Evolutionary conservation across 192 early-diverging fungal species (phyloP), one percentile per base, ranked within the genome.

Genomic region (Coemansia sp.): DNA sequence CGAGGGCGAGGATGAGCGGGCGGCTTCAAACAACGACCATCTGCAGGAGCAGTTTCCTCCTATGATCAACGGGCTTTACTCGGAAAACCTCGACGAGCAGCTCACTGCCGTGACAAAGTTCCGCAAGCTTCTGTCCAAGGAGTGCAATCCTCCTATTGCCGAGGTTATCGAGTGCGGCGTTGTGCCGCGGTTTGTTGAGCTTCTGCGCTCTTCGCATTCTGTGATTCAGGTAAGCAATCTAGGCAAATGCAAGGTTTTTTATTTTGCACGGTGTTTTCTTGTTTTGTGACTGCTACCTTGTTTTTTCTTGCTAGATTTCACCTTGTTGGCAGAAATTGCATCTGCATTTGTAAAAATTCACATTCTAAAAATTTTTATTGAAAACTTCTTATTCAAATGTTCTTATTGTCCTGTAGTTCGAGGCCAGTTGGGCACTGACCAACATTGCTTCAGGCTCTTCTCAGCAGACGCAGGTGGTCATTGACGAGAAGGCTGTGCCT

Each of bases 401-500:
- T 40, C 12, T 45, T 7, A 7, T 11, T 7, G 10, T 2, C 77
- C 91, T 69, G 51, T 82, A 82, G 95, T 99, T 99, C 80, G 97
- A 99, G 78, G 93, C 97, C 51, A 95, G 95, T 25, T 99, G 97
- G 97, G 97, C 97, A 18, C 84, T 99, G 73, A 99, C 97, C 67
- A 99, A 99, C 84, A 99, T 99, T 78, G 97, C 97, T 8, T 97
- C 96, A 0, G 97, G 97, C 42, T 91, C 94, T 10, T 94, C 95
- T 7, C 72, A 87, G 66, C 96, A 99, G 83, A 99, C 97, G 12
- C 87, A 94, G 78, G 90, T 91, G 56, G 95, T 98, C 10, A 94
- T 98, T 61, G 88, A 95, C n/a, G 81, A 88, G 54, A 91, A 91
- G 49, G 96, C 97, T 16, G 92, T 99, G 22, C 95, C 93, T 50